phyloP scores from a whole-genome alignment of 306 rosid genomes.

The Echinosophora koreensis region DNA sequence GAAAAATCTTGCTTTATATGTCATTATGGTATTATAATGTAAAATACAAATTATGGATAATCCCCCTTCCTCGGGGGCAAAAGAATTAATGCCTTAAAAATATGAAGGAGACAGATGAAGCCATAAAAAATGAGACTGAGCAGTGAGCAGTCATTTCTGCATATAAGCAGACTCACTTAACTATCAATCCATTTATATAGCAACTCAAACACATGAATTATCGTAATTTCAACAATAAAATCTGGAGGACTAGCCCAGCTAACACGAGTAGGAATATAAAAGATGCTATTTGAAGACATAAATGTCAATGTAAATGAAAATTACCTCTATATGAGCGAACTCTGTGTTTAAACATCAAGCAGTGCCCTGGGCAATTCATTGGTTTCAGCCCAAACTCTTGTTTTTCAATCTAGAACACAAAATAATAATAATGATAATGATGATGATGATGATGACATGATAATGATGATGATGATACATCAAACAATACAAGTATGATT shows the following conservation, averaged over 20 bases:
- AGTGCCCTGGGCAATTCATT: slow-evolving; percentile 99
- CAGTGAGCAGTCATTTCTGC: neutral
- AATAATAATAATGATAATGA: neutral
- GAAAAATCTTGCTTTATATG: slow-evolving; percentile 17
- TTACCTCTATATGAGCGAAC: slow-evolving; percentile 94
- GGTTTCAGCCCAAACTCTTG: slow-evolving; percentile 99
- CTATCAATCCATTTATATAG: slow-evolving; percentile 8
- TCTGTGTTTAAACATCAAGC: slow-evolving; percentile 93
- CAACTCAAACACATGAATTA: slow-evolving; percentile 11
- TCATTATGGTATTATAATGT: slow-evolving; percentile 10
- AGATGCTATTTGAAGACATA: slow-evolving; percentile 29
- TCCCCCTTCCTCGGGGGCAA: neutral
- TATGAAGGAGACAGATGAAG: slow-evolving; percentile 17
- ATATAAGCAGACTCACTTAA: neutral
- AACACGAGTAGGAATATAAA: slow-evolving; percentile 13
- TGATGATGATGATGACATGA: too few relatives aligned
- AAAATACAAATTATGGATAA: slow-evolving; percentile 13
- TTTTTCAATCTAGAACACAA: slow-evolving; percentile 76
- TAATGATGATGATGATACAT: neutral
- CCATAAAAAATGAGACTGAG: slow-evolving; percentile 5
- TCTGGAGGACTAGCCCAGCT: slow-evolving; percentile 39
- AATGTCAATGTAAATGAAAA: slow-evolving; percentile 20
- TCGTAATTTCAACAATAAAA: slow-evolving; percentile 21
- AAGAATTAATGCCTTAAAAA: neutral
- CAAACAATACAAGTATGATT: slow-evolving; percentile 13